These are phyloP conservation scores for Gloeophyllum trabeum DNA, from an alignment of 768 basidiomycete genomes.

Conservation along the genomic window DNA sequence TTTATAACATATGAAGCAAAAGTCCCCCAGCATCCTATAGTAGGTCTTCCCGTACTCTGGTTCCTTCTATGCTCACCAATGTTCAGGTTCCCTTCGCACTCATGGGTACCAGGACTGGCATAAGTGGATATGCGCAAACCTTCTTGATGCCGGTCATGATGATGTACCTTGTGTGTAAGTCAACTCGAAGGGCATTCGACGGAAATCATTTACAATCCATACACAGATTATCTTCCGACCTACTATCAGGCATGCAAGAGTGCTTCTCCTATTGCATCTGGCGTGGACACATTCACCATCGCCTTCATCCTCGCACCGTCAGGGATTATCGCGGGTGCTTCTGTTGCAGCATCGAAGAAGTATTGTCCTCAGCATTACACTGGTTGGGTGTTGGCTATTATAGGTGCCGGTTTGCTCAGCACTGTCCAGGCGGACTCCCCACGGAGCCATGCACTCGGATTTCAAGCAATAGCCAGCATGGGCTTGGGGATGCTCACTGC, in stretches of 20 bases:
- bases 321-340: slow-evolving; percentile 19
- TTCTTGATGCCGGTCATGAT: slow-evolving; percentile 6
- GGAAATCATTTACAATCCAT: background rate
- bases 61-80: background rate
- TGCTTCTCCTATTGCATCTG: slow-evolving; percentile 21
- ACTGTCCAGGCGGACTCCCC: slow-evolving; percentile 15
- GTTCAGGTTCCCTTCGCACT: background rate
- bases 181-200: slow-evolving; percentile 1
- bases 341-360: slow-evolving; percentile 14
- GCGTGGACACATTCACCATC: slow-evolving; percentile 19
- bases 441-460: slow-evolving; percentile 13
- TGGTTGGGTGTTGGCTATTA: slow-evolving; percentile 17
- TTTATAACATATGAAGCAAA: slow-evolving; percentile 16
- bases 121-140: slow-evolving; percentile 11
- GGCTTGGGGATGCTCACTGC: slow-evolving; percentile 15
- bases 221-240: slow-evolving; percentile 28
- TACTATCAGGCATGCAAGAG: slow-evolving; percentile 32
- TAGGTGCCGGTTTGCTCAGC: slow-evolving; percentile 23
- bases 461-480: slow-evolving; percentile 12
- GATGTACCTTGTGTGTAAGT: slow-evolving; percentile 8
- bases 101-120: background rate
- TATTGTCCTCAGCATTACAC: slow-evolving; percentile 23
- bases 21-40: slow-evolving; percentile 7
- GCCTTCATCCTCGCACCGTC: slow-evolving; percentile 18
- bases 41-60: background rate